Evolutionary conservation across 768 basidiomycete genomes (phyloP), one percentile per base, ranked within the genome.

Genomic region (Xerocomus spinulosus): DNA sequence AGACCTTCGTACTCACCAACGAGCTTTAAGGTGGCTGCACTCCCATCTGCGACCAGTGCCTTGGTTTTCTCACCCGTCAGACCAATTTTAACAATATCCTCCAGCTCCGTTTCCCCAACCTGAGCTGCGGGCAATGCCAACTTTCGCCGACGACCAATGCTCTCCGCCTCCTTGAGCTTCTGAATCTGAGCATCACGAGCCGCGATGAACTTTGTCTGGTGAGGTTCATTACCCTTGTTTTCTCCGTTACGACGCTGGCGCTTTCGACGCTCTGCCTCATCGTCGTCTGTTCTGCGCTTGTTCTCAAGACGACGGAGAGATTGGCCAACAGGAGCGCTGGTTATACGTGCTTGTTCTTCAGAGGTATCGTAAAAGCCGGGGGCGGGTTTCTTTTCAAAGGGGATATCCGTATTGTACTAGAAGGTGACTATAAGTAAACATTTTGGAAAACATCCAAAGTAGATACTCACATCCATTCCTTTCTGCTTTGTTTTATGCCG

Each of bases 11-110:
- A 98, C 46, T 96, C 94, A 52, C 91, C 92, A 44, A 99, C 66
- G 32, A 98, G 70, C 54, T 82, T 79, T n/a, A 82, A 85, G 50
- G 85, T 92, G 12, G 92, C 88, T 54, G 90, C 90, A 44, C 80
- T 86, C 7, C 87, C 91, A 21, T 85, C 84, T 17, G 76, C 80
- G 9, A 93, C 92, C 55, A 97, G 61, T 4, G 87, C 81, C 63
- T 92, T 85, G 15, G 95, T 89, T 57, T 80, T 85, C 70, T 95
- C 93, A 3, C 92, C 86, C 0, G 88, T 87, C 63, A 89, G 83
- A 0, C 96, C 96, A 60, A 98, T 97, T 73, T 98, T 99, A 54
- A 96, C 95, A 52, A 99, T 97, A 55, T 97, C 93, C 70, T 98
- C 96, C 42, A 99, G 69, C 67, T 99, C 96, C 3, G 77, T 70